These are phyloP conservation scores for Evernia prunastri DNA, from an alignment of 495 filamentous ascomycete species.

Conservation along the genomic window DNA sequence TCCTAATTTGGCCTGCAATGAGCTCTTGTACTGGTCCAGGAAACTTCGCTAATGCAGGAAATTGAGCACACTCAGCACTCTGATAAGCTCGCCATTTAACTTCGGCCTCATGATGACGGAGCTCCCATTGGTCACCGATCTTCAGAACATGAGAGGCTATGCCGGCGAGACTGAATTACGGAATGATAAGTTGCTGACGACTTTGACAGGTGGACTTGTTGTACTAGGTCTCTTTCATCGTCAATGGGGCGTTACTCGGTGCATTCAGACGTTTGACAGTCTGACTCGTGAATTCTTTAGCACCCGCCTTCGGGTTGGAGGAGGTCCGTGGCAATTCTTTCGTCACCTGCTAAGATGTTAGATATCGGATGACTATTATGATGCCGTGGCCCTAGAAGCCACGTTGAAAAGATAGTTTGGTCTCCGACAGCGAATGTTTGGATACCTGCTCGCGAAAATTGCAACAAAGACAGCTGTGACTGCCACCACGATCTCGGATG, in stretches of 20 bases:
- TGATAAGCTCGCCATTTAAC: too few relatives aligned
- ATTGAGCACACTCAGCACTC: too few relatives aligned
- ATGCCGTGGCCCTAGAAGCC: not conserved
- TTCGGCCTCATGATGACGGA: too few relatives aligned
- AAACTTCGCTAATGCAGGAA: too few relatives aligned
- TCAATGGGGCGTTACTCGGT: not conserved
- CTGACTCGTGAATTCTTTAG: slow-evolving; percentile 1
- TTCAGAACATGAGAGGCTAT: too few relatives aligned
- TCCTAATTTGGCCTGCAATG: too few relatives aligned
- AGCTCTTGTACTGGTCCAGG: too few relatives aligned
- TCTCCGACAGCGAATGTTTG: not conserved
- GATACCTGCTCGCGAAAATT: not conserved
- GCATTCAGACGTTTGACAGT: slow-evolving; percentile 1
- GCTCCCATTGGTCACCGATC: too few relatives aligned
- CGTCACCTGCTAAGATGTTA: not conserved
- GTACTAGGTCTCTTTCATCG: slow-evolving; percentile 8
- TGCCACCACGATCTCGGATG: not conserved
- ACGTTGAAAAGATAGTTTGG: slow-evolving; percentile 1
- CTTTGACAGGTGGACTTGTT: slow-evolving; percentile 4
- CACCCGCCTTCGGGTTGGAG: not conserved
- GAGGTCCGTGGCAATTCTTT: not conserved
- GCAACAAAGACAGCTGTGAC: slow-evolving; percentile 8
- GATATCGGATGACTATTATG: not conserved
- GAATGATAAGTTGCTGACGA: slow-evolving; percentile 1
- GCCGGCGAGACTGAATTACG: too few relatives aligned